Base-by-base conservation (phyloP, 2,329 filamentous ascomycete species). In the Botrytis cinerea region DNA sequence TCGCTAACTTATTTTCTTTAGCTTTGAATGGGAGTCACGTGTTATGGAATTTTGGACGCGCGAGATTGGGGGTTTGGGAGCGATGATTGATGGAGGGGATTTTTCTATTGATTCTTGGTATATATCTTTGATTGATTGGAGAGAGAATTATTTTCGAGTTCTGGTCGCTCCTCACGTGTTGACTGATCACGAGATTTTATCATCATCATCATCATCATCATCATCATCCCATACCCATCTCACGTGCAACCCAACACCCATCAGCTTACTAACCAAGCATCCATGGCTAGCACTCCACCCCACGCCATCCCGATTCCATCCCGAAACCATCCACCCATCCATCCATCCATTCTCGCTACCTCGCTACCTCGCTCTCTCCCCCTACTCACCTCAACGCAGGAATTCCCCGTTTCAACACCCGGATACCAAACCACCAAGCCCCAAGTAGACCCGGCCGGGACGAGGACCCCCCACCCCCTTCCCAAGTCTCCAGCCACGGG, bases 1-100 rank as follows among this genome's bases (percentile, higher is more conserved):
- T 68, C 66, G 66, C 68, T 70, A 70, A 61, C 51, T 57, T 73
- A 57, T 60, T 69, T 74, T 69, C 57, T 75, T 75, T 59, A 71
- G 73, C 71, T 73, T 46, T 46, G 35, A 68, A 57, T 43, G 6
- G 1, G 1, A 1, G 18, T 68, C 66, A 68, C 66, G 66, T 68
- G 66, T 0, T 4, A 12, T 5, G 0, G 2, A 28, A 2, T 46
- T 22, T 7, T 3, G 16, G 18, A 32, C 22, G 38, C 5, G 2
- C 2, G n/a, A 28, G 28, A 20, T 45, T 14, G 9, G 40, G 8
- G 5, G 3, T 28, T 6, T 28, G 18, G 14, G 6, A 22, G 4
- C 0, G 18, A 7, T 10, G 6, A 18, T 14, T 46, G 16, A 4
- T 4, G 4, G 14, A 16, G 7, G 0, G 18, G 1, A 32, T 6